phyloP scores from a whole-genome alignment of 2,329 filamentous ascomycete species.

The Colletotrichum navitas region DNA sequence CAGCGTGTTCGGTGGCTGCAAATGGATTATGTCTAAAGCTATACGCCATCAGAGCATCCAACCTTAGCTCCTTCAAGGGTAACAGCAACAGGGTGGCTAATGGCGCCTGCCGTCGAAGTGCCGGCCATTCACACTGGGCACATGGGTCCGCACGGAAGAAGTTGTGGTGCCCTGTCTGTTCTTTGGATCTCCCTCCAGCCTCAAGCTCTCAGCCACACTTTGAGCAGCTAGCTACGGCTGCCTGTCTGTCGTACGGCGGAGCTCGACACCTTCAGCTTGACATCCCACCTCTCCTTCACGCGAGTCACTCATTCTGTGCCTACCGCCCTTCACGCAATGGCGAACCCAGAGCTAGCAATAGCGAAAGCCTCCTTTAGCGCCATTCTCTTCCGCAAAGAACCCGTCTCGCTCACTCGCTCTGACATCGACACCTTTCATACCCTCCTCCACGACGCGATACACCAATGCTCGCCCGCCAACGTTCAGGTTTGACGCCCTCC shows the following conservation, averaged over 20 bases:
- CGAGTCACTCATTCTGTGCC: neutral
- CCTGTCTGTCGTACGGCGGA: neutral
- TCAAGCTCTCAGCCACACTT: conserved; percentile 15
- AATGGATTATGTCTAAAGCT: neutral
- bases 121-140: conserved; percentile 7
- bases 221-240: neutral
- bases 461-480: conserved; percentile 82
- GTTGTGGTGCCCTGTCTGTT: neutral
- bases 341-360: conserved; percentile 79
- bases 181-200: neutral
- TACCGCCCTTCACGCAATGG: conserved; percentile 59
- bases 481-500: conserved; percentile 81
- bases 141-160: conserved; percentile 13
- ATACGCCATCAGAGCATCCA: neutral
- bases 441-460: conserved; percentile 73
- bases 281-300: conserved; percentile 13
- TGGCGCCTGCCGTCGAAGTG: conserved; percentile 4
- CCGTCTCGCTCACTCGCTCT: conserved; percentile 75
- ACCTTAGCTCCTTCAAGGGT: conserved; percentile 15
- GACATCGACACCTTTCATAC: conserved; percentile 78
- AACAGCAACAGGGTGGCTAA: neutral
- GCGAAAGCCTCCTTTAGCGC: conserved; percentile 84
- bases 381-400: conserved; percentile 79
- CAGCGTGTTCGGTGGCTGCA: neutral
- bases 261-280: conserved; percentile 14